Base-by-base conservation (phyloP, 225 moss, liverwort and hornwort species). In the Marchantia paleacea region DNA sequence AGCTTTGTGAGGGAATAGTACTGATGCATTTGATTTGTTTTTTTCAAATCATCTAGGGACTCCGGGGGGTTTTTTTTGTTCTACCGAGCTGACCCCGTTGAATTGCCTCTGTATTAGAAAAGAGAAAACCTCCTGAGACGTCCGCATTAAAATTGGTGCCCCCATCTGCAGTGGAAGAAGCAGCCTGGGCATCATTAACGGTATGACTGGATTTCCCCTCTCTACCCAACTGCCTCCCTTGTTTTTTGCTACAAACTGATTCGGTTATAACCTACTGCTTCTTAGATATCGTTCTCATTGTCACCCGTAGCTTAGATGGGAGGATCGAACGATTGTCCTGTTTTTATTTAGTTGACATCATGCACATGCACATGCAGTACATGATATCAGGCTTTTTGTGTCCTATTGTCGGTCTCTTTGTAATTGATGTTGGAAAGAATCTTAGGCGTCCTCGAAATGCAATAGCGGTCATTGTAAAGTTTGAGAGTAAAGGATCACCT, bases 131-230 rank as follows among this genome's bases (percentile, higher is more conserved):
- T 20, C 47, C 20, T 12, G 22, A 62, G 11, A 62, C n/a, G 14
- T 61, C 63, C 20, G 28, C 47, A 20, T 60, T 48, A 48, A 12
- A 25, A 0, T 63, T 63, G 62, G 19, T 62, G n/a, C 60, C 63
- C 62, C 77, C 61, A 19, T 77, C 77, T 10, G 77, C 77, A 39
- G 77, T 77, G 20, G 77, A 77, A 25, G 77, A 62, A 62, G 77
- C 77, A 63, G 77, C 77, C 60, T 77, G 77, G 77, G 60, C 77
- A 0, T 77, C 77, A 62, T 31, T 77, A 19, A 77, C 77, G 77
- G 77, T 77, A 62, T 47, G 49, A n/a, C 5, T 22, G 12, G 22
- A 25, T 73, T 25, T 47, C 69, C 12, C 24, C 15, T 66, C 22
- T 67, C 67, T 12, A 26, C n/a, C 15, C 67, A 8, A 62, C n/a